A percentile compares a stretch with the other conserved stretches of the same genome.
phyloP scores from a whole-genome alignment of 169 alveolate species.

The Plasmodium relictum region DNA sequence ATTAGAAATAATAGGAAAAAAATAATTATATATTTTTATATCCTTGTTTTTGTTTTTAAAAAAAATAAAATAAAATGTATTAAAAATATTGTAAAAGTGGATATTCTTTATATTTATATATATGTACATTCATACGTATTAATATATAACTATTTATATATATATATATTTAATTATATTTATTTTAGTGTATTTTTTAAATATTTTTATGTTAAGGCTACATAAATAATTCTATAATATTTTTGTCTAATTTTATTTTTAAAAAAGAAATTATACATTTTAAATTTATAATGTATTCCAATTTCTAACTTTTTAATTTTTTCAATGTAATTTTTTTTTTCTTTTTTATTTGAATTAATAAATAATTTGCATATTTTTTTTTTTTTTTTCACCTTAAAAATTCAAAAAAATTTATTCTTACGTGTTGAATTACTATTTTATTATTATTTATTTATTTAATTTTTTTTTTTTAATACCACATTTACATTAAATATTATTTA shows the following conservation, averaged over 20 bases:
- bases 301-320: no score
- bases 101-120: background rate
- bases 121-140: background rate
- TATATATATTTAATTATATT: background rate
- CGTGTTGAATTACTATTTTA: no score
- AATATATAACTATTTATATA: background rate
- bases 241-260: conserved; percentile 3
- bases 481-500: background rate
- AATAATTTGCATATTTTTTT: background rate
- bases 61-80: conserved; percentile 6
- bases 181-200: background rate
- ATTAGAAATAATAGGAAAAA: conserved; percentile 1
- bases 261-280: background rate
- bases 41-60: conserved; percentile 33
- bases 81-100: conserved; percentile 2
- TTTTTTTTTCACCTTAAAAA: background rate
- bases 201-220: conserved; percentile 4
- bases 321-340: no score
- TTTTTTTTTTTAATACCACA: background rate
- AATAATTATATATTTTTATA: background rate
- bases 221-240: conserved; percentile 5
- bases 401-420: background rate
- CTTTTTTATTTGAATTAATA: background rate
- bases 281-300: no score
- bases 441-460: no score